Conservation (phyloP, 305 asterid genomes). For the Fraxinus paxiana region DNA sequence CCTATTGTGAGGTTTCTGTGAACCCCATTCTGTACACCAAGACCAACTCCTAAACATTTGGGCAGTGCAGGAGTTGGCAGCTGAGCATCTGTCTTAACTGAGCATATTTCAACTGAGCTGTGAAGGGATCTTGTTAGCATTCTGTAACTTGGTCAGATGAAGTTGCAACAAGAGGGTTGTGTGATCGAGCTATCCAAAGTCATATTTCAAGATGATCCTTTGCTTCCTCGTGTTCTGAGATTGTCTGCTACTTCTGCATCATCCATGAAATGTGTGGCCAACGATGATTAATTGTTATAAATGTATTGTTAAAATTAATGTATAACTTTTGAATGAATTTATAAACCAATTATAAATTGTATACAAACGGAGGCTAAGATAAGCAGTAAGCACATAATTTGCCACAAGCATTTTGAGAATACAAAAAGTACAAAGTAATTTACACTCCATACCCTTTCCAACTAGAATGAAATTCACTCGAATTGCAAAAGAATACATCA, state of each 20-base stretch:
- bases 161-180: neutral
- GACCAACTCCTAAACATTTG: neutral
- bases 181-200: neutral
- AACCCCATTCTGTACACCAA: too few relatives aligned
- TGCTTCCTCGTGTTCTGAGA: neutral
- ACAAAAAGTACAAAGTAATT: neutral
- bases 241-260: neutral
- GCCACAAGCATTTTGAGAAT: neutral
- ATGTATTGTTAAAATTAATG: too few relatives aligned
- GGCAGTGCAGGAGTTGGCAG: neutral
- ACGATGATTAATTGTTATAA: neutral
- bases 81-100: neutral
- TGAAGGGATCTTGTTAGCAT: neutral
- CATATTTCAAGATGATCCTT: neutral
- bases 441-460: conserved; percentile 21
- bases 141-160: too few relatives aligned
- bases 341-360: too few relatives aligned
- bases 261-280: neutral
- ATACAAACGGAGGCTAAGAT: neutral
- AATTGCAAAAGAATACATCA: conserved; percentile 43
- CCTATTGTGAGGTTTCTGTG: too few relatives aligned
- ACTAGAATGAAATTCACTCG: conserved; percentile 24
- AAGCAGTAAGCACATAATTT: neutral
- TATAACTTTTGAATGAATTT: neutral
- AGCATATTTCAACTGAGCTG: neutral